phyloP scores from a whole-genome alignment of 345 rosid genomes.

The Eucalyptus microcorys region DNA sequence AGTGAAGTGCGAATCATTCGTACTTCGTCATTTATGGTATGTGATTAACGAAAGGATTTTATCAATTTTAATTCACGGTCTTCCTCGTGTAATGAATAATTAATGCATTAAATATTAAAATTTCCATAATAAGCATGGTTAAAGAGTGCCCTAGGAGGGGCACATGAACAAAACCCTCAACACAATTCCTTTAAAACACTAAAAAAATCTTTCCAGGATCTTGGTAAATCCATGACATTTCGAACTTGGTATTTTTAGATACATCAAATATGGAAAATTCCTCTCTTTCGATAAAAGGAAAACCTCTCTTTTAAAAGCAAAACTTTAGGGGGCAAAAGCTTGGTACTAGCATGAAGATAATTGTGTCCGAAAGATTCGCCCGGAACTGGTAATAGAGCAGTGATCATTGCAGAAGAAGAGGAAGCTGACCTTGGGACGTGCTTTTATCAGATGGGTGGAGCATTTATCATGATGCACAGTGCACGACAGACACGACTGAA shows the following conservation, averaged over 20 bases:
- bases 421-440: not conserved
- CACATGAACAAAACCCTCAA: not conserved
- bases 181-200: not conserved
- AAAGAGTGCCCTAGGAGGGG: not conserved
- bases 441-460: not conserved
- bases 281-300: not conserved
- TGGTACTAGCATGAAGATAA: not conserved
- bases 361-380: not conserved
- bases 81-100: not conserved
- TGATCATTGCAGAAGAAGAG: not conserved
- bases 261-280: not conserved
- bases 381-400: not conserved
- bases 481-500: not conserved
- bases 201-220: not conserved
- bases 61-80: not conserved
- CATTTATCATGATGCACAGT: not conserved
- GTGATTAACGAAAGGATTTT: not conserved
- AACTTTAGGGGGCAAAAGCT: not conserved
- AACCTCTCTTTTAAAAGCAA: not conserved
- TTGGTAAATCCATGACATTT: not conserved
- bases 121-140: not conserved
- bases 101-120: not conserved
- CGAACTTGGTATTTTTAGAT: not conserved
- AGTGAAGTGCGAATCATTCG: not conserved
- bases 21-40: not conserved